A percentile compares a stretch with the other conserved stretches of the same genome.
These are phyloP conservation scores for Solanum clarkiae DNA, from an alignment of 257 asterid genomes.

Conservation along the genomic window DNA sequence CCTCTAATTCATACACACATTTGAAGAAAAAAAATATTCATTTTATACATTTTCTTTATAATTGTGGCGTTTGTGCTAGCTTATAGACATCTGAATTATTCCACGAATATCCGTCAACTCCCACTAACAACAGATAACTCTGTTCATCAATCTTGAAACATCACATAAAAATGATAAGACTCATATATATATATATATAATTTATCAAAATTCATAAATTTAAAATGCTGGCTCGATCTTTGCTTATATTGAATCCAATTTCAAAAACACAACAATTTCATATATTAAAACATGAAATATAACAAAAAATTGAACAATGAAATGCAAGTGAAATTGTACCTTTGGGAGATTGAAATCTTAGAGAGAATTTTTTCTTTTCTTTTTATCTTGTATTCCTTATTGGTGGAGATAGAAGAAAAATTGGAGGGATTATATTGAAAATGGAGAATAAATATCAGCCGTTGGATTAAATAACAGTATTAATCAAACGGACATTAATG, in stretches of 20 bases:
- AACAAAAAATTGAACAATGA: not conserved
- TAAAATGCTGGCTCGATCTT: not conserved
- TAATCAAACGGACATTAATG: slow-evolving; percentile 11
- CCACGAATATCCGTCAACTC: not conserved
- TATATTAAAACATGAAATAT: not conserved
- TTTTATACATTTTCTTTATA: not conserved
- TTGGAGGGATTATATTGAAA: slow-evolving; percentile 11
- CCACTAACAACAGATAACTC: not conserved
- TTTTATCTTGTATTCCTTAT: not conserved
- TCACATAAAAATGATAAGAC: too few species aligned
- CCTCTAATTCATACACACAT: not conserved
- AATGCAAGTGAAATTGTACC: not conserved
- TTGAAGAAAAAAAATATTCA: too few species aligned
- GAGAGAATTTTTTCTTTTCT: not conserved
- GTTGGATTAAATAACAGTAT: slow-evolving; percentile 5
- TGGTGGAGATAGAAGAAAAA: not conserved
- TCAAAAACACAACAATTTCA: not conserved
- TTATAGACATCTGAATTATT: not conserved
- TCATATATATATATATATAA: not conserved
- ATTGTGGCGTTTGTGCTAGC: not conserved
- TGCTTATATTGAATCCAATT: not conserved
- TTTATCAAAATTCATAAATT: not conserved
- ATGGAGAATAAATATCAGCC: slow-evolving; percentile 1
- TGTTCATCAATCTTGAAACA: too few species aligned
- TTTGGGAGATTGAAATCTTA: not conserved